Base-by-base conservation (phyloP, 2,329 filamentous ascomycete genomes). In the Leptographium procerum region DNA sequence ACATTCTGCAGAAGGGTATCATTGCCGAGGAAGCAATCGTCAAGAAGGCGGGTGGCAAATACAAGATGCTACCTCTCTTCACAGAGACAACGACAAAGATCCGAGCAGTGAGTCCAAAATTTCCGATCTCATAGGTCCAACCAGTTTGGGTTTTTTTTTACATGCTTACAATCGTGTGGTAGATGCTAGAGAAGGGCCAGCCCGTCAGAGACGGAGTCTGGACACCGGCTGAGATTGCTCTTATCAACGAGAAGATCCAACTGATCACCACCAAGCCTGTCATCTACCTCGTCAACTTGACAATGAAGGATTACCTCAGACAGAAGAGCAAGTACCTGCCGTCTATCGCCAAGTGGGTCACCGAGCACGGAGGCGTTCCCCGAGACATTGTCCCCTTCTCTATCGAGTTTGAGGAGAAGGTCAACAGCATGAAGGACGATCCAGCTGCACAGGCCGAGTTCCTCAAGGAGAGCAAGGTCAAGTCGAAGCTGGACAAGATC, bases 251-350 rank as follows among this genome's bases (percentile, higher is more conserved):
- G 45, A 75, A 75, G 67, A 73, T 74, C 26, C 70, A 70, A 57
- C 69, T 76, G 3, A 76, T 76, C 63, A 76, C 73, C 31, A 76
- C 73, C 16, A 76, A 76, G 65, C 73, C 73, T 13, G 65, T 66
- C 52, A 74, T 76, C 61, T 76, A 76, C 64, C 71, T 76, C 33
- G 72, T 76, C 57, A 76, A 76, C 64, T 59, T 76, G 57, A 73
- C 72, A 2, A 75, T 75, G 73, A 75, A 75, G 66, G 74, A 76
- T 61, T 76, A 76, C 65, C 67, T 76, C 29, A 63, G 74, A 40
- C 74, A 75, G 59, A 75, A 76, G 68, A 71, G 71, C 69, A 76
- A 76, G 65, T 76, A 75, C 53, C 70, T 76, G 22, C 71, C 72
- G 3, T 57, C 64, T 16, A 76, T 76, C n/a, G 71, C 71, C 50